These are phyloP conservation scores for Debaryomyces udenii DNA, from an alignment of 1,139 yeast species.

Conservation along the genomic window DNA sequence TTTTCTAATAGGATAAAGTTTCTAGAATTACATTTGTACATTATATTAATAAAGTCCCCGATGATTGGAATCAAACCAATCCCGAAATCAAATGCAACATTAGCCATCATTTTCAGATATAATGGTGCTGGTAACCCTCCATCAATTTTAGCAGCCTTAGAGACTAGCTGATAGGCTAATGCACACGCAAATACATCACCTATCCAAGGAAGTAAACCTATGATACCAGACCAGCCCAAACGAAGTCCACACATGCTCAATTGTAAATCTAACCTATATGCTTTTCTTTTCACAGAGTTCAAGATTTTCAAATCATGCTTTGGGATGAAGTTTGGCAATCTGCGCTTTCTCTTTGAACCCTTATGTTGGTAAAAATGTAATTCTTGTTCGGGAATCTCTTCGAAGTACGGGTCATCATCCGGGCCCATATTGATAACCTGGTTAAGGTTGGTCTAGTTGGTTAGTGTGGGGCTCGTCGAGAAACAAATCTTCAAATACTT, in stretches of 20 bases:
- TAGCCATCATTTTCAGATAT: conserved; percentile 57
- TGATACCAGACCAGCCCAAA: conserved; percentile 72
- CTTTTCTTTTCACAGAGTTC: conserved; percentile 57
- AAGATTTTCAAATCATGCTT: conserved; percentile 54
- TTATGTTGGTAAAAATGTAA: conserved; percentile 48
- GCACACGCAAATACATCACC: conserved; percentile 57
- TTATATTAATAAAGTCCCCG: conserved; percentile 68
- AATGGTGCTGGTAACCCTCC: conserved; percentile 64
- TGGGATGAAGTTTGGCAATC: conserved; percentile 59
- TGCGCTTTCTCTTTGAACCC: conserved; percentile 51
- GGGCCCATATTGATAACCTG: conserved; percentile 33
- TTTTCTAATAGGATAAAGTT: conserved; percentile 68
- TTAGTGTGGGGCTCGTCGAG: conserved; percentile 3
- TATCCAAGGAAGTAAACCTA: conserved; percentile 69
- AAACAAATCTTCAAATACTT: conserved; percentile 20
- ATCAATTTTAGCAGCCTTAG: conserved; percentile 55
- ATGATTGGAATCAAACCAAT: conserved; percentile 74
- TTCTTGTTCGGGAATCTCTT: conserved; percentile 51
- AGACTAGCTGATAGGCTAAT: conserved; percentile 54
- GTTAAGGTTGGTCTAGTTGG: conserved; percentile 39
- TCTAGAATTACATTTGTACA: conserved; percentile 75
- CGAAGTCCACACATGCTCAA: conserved; percentile 66
- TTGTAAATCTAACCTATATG: conserved; percentile 66
- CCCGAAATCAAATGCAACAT: conserved; percentile 64
- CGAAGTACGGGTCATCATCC: conserved; percentile 49